A percentile compares a stretch with the other conserved stretches of the same genome.
Evolutionary conservation across 2,329 filamentous ascomycete species (phyloP).

Genomic region (Endocalyx cinctus): DNA sequence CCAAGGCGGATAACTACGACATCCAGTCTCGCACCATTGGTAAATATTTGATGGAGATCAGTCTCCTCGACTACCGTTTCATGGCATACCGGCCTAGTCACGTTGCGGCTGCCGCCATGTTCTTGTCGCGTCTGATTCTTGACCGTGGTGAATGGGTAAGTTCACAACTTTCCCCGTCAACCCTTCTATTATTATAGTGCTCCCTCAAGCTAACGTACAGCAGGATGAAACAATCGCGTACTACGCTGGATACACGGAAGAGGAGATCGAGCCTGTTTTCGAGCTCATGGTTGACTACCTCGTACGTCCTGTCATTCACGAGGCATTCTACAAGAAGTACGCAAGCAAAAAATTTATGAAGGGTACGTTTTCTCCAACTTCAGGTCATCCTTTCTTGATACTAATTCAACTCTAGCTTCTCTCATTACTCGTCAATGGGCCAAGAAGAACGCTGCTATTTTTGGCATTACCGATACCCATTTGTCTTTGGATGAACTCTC

Average conservation of each 20-base stretch:
- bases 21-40: constrained; percentile 95
- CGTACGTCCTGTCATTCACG: constrained; percentile 81
- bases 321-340: constrained; percentile 99
- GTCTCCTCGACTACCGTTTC: constrained; percentile 90
- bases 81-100: constrained; percentile 86
- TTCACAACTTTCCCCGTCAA: constrained; percentile 12
- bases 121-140: constrained; percentile 83
- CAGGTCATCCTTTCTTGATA: constrained; percentile 18
- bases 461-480: constrained; percentile 48
- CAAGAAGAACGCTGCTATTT: constrained; percentile 66
- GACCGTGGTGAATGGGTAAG: constrained; percentile 88
- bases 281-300: constrained; percentile 96
- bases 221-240: constrained; percentile 83
- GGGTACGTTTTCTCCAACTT: constrained; percentile 57
- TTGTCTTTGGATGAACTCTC: constrained; percentile 46
- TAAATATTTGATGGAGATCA: constrained; percentile 98
- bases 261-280: constrained; percentile 89
- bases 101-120: constrained; percentile 90
- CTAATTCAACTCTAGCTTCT: constrained; percentile 57
- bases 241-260: constrained; percentile 90
- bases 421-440: constrained; percentile 91
- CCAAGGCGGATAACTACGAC: constrained; percentile 98
- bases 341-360: constrained; percentile 99
- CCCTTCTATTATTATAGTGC: constrained; percentile 23
- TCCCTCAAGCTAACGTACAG: no score